Conservation (phyloP, 2,329 filamentous ascomycete genomes). For the Penicillium psychrosexuale region DNA sequence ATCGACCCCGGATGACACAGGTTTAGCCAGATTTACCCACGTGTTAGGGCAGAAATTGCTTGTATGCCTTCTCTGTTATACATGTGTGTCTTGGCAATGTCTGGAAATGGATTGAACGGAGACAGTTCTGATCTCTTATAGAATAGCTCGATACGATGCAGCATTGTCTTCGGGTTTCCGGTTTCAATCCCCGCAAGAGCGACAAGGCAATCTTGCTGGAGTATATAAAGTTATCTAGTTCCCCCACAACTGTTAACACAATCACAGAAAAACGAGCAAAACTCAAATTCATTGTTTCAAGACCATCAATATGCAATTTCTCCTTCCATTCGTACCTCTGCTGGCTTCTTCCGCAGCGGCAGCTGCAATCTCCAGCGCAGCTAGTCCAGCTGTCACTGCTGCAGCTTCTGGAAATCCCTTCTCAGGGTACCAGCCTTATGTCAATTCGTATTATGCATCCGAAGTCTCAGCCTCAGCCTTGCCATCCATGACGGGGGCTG, state of each 20-base stretch:
- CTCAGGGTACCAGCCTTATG: conserved; percentile 49
- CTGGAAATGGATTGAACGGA: background rate
- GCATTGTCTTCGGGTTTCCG: background rate
- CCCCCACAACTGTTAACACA: too few species aligned
- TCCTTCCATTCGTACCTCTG: conserved; percentile 17
- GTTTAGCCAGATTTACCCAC: background rate
- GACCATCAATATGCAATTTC: conserved; percentile 18
- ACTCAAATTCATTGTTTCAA: background rate
- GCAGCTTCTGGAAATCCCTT: conserved; percentile 52
- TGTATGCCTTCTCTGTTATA: background rate
- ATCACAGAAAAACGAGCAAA: background rate
- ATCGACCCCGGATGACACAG: background rate
- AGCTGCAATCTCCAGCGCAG: conserved; percentile 17
- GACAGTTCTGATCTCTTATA: background rate
- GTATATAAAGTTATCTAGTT: conserved; percentile 1
- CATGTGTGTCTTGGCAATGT: background rate
- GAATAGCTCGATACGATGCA: background rate
- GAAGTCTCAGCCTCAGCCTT: conserved; percentile 57
- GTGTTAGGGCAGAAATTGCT: background rate
- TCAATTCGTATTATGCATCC: conserved; percentile 53
- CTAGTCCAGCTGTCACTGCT: conserved; percentile 23
- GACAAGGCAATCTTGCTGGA: too few species aligned
- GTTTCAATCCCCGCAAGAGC: background rate
- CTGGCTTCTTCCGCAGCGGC: conserved; percentile 21
- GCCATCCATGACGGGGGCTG: conserved; percentile 57